Evolutionary conservation across 345 rosid genomes (phyloP).

Genomic region (Salix purpurea): DNA sequence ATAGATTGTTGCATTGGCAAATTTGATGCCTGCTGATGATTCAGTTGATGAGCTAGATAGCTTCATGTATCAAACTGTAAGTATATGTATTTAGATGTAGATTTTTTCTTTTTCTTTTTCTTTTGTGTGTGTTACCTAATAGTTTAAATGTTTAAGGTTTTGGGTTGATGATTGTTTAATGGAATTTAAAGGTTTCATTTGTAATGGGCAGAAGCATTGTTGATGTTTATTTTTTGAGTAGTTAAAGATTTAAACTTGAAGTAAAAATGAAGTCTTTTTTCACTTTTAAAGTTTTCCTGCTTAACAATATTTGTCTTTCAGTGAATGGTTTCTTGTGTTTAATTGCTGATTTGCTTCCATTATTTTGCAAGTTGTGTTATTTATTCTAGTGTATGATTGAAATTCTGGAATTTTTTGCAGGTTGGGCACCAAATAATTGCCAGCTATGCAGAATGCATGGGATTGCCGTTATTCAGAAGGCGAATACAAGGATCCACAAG

Average conservation of each 20-base stretch:
- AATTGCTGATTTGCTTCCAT: not conserved
- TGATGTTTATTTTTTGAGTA: not conserved
- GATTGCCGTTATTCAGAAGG: slow-evolving; percentile 76
- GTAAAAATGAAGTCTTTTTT: not conserved
- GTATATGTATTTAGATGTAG: slow-evolving; percentile 5
- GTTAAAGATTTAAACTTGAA: not conserved
- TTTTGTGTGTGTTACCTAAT: not conserved
- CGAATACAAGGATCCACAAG: slow-evolving; percentile 77
- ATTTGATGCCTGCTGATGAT: slow-evolving; percentile 81
- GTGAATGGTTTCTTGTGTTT: not conserved
- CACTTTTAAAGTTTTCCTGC: not conserved
- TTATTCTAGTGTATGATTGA: not conserved
- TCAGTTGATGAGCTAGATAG: slow-evolving; percentile 88
- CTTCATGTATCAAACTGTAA: slow-evolving; percentile 89
- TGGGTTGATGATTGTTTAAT: not conserved
- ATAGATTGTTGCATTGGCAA: slow-evolving; percentile 89
- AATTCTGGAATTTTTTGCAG: slow-evolving; percentile 24
- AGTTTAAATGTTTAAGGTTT: not conserved
- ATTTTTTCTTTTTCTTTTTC: not conserved
- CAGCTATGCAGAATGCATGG: slow-evolving; percentile 86
- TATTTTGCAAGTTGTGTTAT: not conserved
- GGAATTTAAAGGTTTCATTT: not conserved
- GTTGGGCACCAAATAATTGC: slow-evolving; percentile 93
- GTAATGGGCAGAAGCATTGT: not conserved
- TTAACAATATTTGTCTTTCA: not conserved